Evolutionary conservation across 257 asterid genomes (phyloP), one percentile per base, ranked within the genome.

Genomic region (Penstemon eatonii): DNA sequence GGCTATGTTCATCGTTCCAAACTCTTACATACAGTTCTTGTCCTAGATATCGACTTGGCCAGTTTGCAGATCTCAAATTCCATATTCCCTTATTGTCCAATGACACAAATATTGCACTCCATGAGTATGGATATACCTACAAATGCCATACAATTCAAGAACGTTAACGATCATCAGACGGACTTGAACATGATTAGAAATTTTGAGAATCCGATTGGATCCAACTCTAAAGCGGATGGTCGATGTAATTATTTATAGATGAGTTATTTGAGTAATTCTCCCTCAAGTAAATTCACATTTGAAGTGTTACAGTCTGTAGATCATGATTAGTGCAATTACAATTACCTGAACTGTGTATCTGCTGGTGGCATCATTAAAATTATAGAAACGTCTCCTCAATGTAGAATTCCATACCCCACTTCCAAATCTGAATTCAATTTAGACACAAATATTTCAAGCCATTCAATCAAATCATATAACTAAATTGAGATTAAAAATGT

Each of bases 41-140:
- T 55, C 98, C 98, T 0, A 89, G 72, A 8, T 92, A 92, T 12
- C 88, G 68, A 69, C 96, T 79, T 5, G 83, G 67, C 96, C 96
- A 89, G 5, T 52, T 68, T 7, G 91, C 82, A 41, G 96, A 87
- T 79, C 98, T 87, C 75, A 92, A 76, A 55, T 92, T 92, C 98
- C 96, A 92, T 86, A 92, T 89, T 0, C 96, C 98, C 76, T 86
- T 84, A 36, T 89, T 92, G 89, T 92, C 98, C 71, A 89, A 19
- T 0, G 96, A 82, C 42, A 79, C 81, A 5, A 77, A 63, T 15
- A 92, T 79, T 37, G 96, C 78, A 59, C 83, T 87, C 98, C 98
- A 92, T 3, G 88, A 79, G 36, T 70, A 73, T 0, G 98, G 98
- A 67, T 80, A 92, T 51, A 92, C 96, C 95, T 89, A 70, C 36